Evolutionary conservation across 148 eudicot genomes (phyloP).

Genomic region (Simmondsia chinensis): DNA sequence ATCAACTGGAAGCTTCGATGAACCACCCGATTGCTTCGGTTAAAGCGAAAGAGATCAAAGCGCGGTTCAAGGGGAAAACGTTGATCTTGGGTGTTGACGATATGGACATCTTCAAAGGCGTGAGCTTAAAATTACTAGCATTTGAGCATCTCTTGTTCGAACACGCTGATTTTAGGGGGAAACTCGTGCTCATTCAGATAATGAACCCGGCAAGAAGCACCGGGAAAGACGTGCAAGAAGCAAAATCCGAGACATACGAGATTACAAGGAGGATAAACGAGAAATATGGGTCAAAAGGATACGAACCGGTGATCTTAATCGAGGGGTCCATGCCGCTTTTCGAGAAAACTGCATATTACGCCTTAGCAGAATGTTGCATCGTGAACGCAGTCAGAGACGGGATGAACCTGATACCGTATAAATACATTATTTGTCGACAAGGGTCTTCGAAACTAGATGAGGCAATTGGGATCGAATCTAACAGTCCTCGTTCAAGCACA

Average conservation of each 20-base stretch:
- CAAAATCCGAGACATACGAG: slow-evolving; percentile 39
- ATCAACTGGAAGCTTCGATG: slow-evolving; percentile 43
- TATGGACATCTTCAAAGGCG: slow-evolving; percentile 77
- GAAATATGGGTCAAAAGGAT: slow-evolving; percentile 30
- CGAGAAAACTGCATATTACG: slow-evolving; percentile 66
- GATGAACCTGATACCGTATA: slow-evolving; percentile 58
- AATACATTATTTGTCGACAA: slow-evolving; percentile 66
- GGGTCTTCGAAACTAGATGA: slow-evolving; percentile 39
- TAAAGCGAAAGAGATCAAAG: slow-evolving; percentile 45
- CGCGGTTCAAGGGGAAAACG: slow-evolving; percentile 42
- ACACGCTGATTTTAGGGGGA: slow-evolving; percentile 21
- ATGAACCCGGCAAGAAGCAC: slow-evolving; percentile 72
- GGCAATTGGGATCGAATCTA: slow-evolving; percentile 25
- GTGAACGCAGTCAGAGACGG: slow-evolving; percentile 84
- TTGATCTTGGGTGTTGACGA: slow-evolving; percentile 65
- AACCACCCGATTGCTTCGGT: slow-evolving; percentile 34
- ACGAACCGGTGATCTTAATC: slow-evolving; percentile 48
- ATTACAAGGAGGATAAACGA: slow-evolving; percentile 36
- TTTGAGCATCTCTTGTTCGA: slow-evolving; percentile 41
- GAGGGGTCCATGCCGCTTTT: slow-evolving; percentile 36
- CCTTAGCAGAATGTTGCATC: slow-evolving; percentile 66
- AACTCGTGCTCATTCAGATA: slow-evolving; percentile 52
- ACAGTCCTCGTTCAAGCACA: slow-evolving; percentile 41
- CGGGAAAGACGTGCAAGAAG: slow-evolving; percentile 61
- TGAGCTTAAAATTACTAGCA: slow-evolving; percentile 59